phyloP scores from a whole-genome alignment of 2,329 filamentous ascomycete genomes.

The Incumbomyces lentus region DNA sequence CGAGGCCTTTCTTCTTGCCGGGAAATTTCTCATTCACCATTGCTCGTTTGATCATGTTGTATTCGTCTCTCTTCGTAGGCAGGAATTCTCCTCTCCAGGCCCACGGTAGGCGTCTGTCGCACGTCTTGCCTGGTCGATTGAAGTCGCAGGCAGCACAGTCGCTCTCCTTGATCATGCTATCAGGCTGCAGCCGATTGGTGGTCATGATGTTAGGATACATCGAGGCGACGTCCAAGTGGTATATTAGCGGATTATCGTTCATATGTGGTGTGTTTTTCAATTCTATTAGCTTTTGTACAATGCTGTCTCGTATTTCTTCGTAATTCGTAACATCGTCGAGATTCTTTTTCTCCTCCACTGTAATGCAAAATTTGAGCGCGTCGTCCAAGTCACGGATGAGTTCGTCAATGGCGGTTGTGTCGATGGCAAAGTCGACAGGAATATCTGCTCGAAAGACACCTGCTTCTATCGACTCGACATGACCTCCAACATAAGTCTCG shows the following conservation, averaged over 20 bases:
- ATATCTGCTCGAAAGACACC: slow-evolving; percentile 96
- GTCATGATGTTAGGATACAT: slow-evolving; percentile 99
- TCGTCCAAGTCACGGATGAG: slow-evolving; percentile 76
- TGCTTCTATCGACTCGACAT: slow-evolving; percentile 98
- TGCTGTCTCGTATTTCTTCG: slow-evolving; percentile 74
- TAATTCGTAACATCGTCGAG: slow-evolving; percentile 72
- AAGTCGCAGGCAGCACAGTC: slow-evolving; percentile 97
- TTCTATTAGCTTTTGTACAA: slow-evolving; percentile 56
- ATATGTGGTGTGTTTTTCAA: slow-evolving; percentile 77
- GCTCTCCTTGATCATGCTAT: slow-evolving; percentile 97
- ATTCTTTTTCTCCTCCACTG: slow-evolving; percentile 72
- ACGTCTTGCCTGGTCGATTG: slow-evolving; percentile 93
- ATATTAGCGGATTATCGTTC: slow-evolving; percentile 78
- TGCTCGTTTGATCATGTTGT: slow-evolving; percentile 95
- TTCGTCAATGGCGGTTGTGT: slow-evolving; percentile 80
- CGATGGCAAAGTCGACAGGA: slow-evolving; percentile 85
- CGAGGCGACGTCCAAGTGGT: slow-evolving; percentile 94
- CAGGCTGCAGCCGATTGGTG: slow-evolving; percentile 90
- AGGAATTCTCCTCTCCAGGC: slow-evolving; percentile 96
- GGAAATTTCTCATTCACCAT: slow-evolving; percentile 90
- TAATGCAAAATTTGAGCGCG: slow-evolving; percentile 77
- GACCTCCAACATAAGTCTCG: slow-evolving; percentile 94
- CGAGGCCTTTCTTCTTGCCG: slow-evolving; percentile 61
- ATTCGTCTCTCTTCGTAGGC: slow-evolving; percentile 91
- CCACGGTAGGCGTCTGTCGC: slow-evolving; percentile 89